These are phyloP conservation scores for Globisporangium acanthophoron DNA, from an alignment of 352 stramenopile species.

Conservation along the genomic window DNA sequence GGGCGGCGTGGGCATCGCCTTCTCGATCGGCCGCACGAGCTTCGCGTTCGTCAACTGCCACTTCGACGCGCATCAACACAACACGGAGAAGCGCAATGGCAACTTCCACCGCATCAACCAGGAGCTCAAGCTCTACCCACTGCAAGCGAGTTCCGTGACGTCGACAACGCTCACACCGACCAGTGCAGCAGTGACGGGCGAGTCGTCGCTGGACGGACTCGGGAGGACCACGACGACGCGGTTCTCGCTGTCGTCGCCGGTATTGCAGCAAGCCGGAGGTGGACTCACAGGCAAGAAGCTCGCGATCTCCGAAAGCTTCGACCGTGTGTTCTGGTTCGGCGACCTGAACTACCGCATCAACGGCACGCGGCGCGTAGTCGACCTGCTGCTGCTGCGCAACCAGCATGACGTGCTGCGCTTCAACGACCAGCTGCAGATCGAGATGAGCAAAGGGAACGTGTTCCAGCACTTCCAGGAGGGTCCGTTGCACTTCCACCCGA, in stretches of 20 bases:
- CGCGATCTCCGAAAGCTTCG: constrained; percentile 58
- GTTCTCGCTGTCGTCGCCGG: constrained; percentile 20
- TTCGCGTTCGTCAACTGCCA: constrained; percentile 93
- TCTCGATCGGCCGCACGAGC: constrained; percentile 68
- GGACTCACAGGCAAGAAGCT: constrained; percentile 7
- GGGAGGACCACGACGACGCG: constrained; percentile 22
- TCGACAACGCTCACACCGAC: neutral
- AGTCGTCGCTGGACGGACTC: constrained; percentile 18
- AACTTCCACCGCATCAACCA: constrained; percentile 89
- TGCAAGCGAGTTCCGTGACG: neutral
- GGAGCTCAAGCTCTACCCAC: constrained; percentile 43
- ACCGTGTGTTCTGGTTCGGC: constrained; percentile 92
- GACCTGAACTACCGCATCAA: constrained; percentile 95
- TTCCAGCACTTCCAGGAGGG: constrained; percentile 91
- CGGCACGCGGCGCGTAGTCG: constrained; percentile 84
- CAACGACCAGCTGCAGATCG: constrained; percentile 89
- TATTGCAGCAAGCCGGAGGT: too few species aligned
- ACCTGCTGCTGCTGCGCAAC: constrained; percentile 65
- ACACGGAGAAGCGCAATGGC: constrained; percentile 83
- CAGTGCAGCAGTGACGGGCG: constrained; percentile 2
- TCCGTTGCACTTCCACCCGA: constrained; percentile 89
- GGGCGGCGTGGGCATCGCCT: constrained; percentile 89
- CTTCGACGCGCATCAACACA: constrained; percentile 91
- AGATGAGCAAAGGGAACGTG: constrained; percentile 73
- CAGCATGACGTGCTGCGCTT: constrained; percentile 75